A percentile compares a stretch with the other conserved stretches of the same genome.
Evolutionary conservation across 345 rosid genomes (phyloP).

Genomic region (Eucalyptus cloeziana): DNA sequence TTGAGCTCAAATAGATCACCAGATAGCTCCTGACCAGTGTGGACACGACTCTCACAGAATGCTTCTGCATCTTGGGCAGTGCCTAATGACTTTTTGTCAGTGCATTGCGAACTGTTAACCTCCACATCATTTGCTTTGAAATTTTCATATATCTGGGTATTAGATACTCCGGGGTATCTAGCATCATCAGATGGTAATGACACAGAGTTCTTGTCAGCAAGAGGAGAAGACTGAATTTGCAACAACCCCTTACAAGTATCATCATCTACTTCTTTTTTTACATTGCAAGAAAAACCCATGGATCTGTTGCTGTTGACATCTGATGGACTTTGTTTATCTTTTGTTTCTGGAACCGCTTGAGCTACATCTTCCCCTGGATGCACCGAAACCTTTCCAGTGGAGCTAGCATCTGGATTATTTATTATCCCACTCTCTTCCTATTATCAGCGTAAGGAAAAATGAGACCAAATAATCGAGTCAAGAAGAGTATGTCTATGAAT

Average conservation of each 20-base stretch:
- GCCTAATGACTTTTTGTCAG: constrained; percentile 21
- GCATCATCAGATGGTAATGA: constrained; percentile 6
- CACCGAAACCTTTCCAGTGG: constrained; percentile 18
- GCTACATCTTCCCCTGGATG: constrained; percentile 11
- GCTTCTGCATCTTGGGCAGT: constrained; percentile 28
- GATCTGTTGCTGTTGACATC: constrained; percentile 3
- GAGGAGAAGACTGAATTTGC: constrained; percentile 11
- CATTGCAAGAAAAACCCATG: constrained; percentile 5
- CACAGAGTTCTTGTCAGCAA: neutral
- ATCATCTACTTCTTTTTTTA: constrained; percentile 25
- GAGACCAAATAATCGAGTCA: neutral
- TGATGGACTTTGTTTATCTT: constrained; percentile 17
- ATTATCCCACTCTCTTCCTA: constrained; percentile 25
- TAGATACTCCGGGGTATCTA: constrained; percentile 10
- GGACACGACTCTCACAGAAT: constrained; percentile 13
- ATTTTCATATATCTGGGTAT: constrained; percentile 13
- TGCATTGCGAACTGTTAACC: constrained; percentile 14
- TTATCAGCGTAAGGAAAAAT: neutral
- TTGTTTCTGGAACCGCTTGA: constrained; percentile 9
- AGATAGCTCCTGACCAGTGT: constrained; percentile 14
- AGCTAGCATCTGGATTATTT: constrained; percentile 17
- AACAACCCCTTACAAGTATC: constrained; percentile 4
- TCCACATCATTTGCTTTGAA: constrained; percentile 13
- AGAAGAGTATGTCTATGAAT: neutral
- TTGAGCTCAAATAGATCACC: constrained; percentile 6